A percentile compares a stretch with the other conserved stretches of the same genome.
Conservation (phyloP, 176 grass and related monocot genomes). For the Aegilops tauschii region DNA sequence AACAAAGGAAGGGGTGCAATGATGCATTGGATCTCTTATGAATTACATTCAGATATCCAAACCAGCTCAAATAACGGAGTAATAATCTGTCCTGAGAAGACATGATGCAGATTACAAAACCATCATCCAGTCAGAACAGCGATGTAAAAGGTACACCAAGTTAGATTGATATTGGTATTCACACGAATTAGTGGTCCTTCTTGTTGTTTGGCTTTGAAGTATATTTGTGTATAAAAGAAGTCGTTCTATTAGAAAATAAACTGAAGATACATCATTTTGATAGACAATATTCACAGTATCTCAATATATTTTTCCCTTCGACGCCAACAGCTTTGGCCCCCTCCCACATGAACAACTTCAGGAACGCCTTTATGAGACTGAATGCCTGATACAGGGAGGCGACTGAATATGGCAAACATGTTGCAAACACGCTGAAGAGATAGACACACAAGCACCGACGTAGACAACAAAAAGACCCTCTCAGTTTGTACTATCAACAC, state of each 20-base stretch:
- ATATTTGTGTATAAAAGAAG: too few species aligned
- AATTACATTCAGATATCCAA: background rate
- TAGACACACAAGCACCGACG: background rate
- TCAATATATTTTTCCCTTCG: background rate
- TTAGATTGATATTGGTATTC: background rate
- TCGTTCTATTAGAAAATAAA: background rate
- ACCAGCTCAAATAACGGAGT: background rate
- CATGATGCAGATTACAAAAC: too few species aligned
- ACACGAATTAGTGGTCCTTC: too few species aligned
- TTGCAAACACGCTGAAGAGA: background rate
- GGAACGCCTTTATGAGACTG: background rate
- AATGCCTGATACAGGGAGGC: background rate
- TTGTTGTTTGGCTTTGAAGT: too few species aligned
- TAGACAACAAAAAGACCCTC: background rate
- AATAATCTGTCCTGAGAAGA: background rate
- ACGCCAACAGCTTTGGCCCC: background rate
- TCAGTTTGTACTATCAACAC: slow-evolving; percentile 22
- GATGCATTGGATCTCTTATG: too few species aligned
- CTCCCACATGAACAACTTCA: background rate
- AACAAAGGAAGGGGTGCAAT: too few species aligned
- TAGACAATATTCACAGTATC: background rate
- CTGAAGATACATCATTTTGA: background rate
- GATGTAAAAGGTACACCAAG: too few species aligned
- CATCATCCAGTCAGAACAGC: too few species aligned
- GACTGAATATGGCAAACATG: background rate